Conservation (phyloP, 1,139 yeast genomes). For the Lodderomyces orthopsilosis region DNA sequence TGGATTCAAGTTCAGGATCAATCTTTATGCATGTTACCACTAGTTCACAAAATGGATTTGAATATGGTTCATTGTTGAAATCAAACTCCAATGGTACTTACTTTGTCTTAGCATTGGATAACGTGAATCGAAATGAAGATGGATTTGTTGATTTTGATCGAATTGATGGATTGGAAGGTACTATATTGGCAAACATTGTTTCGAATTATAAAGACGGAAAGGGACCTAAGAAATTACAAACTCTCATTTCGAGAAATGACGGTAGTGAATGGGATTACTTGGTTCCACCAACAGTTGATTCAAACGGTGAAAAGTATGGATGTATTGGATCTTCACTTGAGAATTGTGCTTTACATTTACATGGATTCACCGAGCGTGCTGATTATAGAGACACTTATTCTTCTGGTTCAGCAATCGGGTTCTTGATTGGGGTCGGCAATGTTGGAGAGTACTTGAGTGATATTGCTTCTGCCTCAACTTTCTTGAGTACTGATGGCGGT, state of each 20-base stretch:
- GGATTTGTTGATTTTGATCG: slow-evolving; percentile 93
- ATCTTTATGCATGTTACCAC: slow-evolving; percentile 84
- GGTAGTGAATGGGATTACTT: slow-evolving; percentile 85
- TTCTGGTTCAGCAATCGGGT: slow-evolving; percentile 85
- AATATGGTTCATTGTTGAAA: slow-evolving; percentile 81
- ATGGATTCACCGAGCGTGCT: slow-evolving; percentile 84
- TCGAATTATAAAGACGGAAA: slow-evolving; percentile 32
- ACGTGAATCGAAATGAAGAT: slow-evolving; percentile 66
- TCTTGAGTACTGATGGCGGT: slow-evolving; percentile 85
- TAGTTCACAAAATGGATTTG: slow-evolving; percentile 45
- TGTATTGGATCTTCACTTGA: slow-evolving; percentile 53
- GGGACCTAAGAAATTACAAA: slow-evolving; percentile 53
- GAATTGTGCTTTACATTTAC: slow-evolving; percentile 79
- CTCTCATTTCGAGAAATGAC: slow-evolving; percentile 83
- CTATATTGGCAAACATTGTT: slow-evolving; percentile 71
- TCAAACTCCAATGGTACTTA: slow-evolving; percentile 95
- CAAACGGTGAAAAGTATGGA: slow-evolving; percentile 54
- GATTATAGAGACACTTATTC: slow-evolving; percentile 85
- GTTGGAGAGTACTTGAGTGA: slow-evolving; percentile 65
- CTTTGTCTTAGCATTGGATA: slow-evolving; percentile 69
- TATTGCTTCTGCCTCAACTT: slow-evolving; percentile 60
- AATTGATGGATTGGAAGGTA: slow-evolving; percentile 85
- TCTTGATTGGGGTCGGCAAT: slow-evolving; percentile 85
- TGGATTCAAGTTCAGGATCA: slow-evolving; percentile 73
- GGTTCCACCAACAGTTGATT: slow-evolving; percentile 63